These are phyloP conservation scores for Begonia masoniana DNA, from an alignment of 306 rosid genomes.

Conservation along the genomic window DNA sequence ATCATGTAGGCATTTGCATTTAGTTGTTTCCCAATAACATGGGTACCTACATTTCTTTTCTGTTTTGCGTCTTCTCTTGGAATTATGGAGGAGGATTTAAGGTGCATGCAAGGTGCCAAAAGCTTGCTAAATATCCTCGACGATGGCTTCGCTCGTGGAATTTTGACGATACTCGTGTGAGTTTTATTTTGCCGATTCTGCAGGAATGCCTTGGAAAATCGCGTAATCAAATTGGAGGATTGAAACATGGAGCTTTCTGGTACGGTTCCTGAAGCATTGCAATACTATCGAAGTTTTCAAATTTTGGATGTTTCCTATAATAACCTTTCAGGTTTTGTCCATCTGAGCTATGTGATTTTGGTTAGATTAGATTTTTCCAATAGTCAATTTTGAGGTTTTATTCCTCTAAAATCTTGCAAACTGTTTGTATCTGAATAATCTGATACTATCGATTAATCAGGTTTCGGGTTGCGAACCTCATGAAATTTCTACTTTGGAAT, in stretches of 20 bases:
- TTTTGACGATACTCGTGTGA: slow-evolving; percentile 31
- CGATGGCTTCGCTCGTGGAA: slow-evolving; percentile 26
- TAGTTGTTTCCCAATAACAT: no score
- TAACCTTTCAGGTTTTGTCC: slow-evolving; percentile 32
- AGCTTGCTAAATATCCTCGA: no score
- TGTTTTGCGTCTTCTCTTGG: slow-evolving; percentile 3
- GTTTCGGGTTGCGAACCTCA: slow-evolving; percentile 44
- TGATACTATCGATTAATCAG: slow-evolving; percentile 27
- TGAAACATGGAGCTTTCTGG: slow-evolving; percentile 35
- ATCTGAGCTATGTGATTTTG: slow-evolving; percentile 28
- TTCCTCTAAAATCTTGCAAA: slow-evolving; percentile 34
- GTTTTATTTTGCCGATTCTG: slow-evolving; percentile 48
- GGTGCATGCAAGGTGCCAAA: no score
- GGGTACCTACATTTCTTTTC: no score
- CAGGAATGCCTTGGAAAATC: slow-evolving; percentile 62
- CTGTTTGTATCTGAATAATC: slow-evolving; percentile 40
- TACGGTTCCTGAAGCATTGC: slow-evolving; percentile 29
- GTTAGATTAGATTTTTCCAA: slow-evolving; percentile 21
- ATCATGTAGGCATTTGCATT: no score
- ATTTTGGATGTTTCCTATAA: slow-evolving; percentile 46
- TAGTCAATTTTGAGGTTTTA: slow-evolving; percentile 31
- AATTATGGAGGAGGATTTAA: slow-evolving; percentile 23
- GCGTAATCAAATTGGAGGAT: slow-evolving; percentile 31
- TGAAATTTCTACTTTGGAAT: slow-evolving; percentile 26
- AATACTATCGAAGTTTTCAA: slow-evolving; percentile 41